Evolutionary conservation across 345 rosid genomes (phyloP).

Genomic region (Camelina laxa): DNA sequence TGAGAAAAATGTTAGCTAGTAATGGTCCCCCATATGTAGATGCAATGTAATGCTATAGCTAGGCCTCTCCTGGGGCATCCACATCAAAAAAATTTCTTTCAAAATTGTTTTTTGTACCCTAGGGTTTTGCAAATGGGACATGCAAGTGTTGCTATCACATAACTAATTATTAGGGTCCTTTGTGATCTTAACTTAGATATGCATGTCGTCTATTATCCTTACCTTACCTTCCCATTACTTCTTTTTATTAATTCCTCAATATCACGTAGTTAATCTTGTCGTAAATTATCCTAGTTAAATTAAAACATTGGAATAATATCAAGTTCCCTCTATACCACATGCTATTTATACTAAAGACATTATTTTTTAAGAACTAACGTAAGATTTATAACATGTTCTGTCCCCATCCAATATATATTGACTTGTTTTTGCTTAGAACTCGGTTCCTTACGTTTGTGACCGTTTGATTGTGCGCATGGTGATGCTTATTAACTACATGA

Average conservation of each 20-base stretch:
- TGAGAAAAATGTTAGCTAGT: constrained; percentile 33
- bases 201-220: constrained; percentile 28
- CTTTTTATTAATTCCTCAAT: background rate
- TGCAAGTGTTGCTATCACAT: constrained; percentile 75
- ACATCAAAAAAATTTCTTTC: constrained; percentile 30
- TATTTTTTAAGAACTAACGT: background rate
- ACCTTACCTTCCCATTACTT: constrained; percentile 5
- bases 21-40: constrained; percentile 61
- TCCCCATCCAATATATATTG: background rate
- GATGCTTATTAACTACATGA: background rate
- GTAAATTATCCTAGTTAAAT: background rate
- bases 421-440: background rate
- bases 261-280: background rate
- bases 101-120: constrained; percentile 53
- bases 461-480: background rate
- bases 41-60: constrained; percentile 33
- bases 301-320: background rate
- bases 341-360: background rate
- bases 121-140: constrained; percentile 64
- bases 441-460: background rate
- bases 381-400: background rate
- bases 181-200: constrained; percentile 60
- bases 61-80: constrained; percentile 51
- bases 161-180: constrained; percentile 60
- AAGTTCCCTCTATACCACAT: background rate